Evolutionary conservation across 495 filamentous ascomycete genomes (phyloP).

Genomic region (Penicillium manginii): DNA sequence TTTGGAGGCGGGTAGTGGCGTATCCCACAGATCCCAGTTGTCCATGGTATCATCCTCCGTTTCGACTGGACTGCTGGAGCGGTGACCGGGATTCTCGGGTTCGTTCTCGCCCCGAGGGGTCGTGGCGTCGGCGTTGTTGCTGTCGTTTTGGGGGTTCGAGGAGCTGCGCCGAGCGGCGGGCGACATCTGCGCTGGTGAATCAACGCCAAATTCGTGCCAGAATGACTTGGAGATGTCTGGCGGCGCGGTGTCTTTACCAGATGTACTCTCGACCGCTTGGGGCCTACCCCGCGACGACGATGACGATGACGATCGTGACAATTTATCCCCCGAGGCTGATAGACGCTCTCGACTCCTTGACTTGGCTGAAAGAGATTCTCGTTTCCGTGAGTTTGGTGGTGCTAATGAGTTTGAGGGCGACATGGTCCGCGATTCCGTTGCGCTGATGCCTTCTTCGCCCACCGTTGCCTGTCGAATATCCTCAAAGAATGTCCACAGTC

Average conservation of each 20-base stretch:
- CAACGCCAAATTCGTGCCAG: slow-evolving; percentile 59
- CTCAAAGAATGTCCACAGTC: slow-evolving; percentile 96
- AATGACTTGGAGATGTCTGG: slow-evolving; percentile 51
- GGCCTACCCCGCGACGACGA: slow-evolving; percentile 40
- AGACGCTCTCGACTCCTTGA: slow-evolving; percentile 47
- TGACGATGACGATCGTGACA: slow-evolving; percentile 39
- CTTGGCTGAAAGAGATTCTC: slow-evolving; percentile 33
- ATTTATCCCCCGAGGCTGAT: slow-evolving; percentile 36
- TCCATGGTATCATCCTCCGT: slow-evolving; percentile 58
- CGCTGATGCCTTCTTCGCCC: slow-evolving; percentile 82
- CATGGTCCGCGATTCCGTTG: slow-evolving; percentile 48
- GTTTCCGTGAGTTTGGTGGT: slow-evolving; percentile 33
- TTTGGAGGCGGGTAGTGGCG: slow-evolving; percentile 46
- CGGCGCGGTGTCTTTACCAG: slow-evolving; percentile 54
- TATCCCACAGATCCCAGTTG: slow-evolving; percentile 76
- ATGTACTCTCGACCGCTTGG: slow-evolving; percentile 38
- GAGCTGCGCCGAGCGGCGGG: slow-evolving; percentile 38
- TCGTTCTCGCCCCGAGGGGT: slow-evolving; percentile 39
- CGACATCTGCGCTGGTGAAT: slow-evolving; percentile 53
- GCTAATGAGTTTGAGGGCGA: slow-evolving; percentile 32
- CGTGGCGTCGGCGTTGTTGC: slow-evolving; percentile 22
- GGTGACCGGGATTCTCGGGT: slow-evolving; percentile 38
- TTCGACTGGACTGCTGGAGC: slow-evolving; percentile 26
- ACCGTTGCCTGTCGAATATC: slow-evolving; percentile 94
- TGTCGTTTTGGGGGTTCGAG: slow-evolving; percentile 15